phyloP scores from a whole-genome alignment of 1,284 basidiomycete species.

The Trichosporon sp. region DNA sequence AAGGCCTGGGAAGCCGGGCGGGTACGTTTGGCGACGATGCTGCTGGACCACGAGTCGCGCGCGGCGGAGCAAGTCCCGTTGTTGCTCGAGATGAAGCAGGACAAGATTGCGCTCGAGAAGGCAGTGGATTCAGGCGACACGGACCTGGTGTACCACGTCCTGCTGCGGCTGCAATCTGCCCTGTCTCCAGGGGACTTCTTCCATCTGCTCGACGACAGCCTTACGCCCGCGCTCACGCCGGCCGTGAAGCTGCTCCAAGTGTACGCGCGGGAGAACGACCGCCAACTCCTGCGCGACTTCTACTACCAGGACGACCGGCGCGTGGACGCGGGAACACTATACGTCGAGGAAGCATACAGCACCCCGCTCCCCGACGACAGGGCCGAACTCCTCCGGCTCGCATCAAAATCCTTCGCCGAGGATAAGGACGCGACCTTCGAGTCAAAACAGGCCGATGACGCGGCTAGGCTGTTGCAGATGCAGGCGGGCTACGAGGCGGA shows the following conservation, averaged over 20 bases:
- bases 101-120: slow-evolving; percentile 81
- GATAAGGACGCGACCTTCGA: slow-evolving; percentile 90
- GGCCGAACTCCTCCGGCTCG: slow-evolving; percentile 72
- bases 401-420: slow-evolving; percentile 90
- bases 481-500: slow-evolving; percentile 90
- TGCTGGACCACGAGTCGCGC: slow-evolving; percentile 87
- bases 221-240: slow-evolving; percentile 67
- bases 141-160: slow-evolving; percentile 89
- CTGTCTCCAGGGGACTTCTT: slow-evolving; percentile 91
- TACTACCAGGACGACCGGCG: slow-evolving; percentile 97
- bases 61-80: slow-evolving; percentile 93
- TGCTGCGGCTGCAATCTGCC: slow-evolving; percentile 79
- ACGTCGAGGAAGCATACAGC: slow-evolving; percentile 72
- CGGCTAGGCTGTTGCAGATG: slow-evolving; percentile 69
- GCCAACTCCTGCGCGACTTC: slow-evolving; percentile 90
- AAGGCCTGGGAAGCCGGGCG: slow-evolving; percentile 91
- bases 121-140: slow-evolving; percentile 94
- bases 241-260: slow-evolving; percentile 80
- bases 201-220: slow-evolving; percentile 83
- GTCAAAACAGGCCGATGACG: slow-evolving; percentile 93
- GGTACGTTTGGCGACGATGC: slow-evolving; percentile 80
- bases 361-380: slow-evolving; percentile 69
- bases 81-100: slow-evolving; percentile 90
- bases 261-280: slow-evolving; percentile 84
- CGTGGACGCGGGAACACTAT: slow-evolving; percentile 84